Base-by-base conservation (phyloP, 2,329 filamentous ascomycete species). In the Venturia oleaginea region DNA sequence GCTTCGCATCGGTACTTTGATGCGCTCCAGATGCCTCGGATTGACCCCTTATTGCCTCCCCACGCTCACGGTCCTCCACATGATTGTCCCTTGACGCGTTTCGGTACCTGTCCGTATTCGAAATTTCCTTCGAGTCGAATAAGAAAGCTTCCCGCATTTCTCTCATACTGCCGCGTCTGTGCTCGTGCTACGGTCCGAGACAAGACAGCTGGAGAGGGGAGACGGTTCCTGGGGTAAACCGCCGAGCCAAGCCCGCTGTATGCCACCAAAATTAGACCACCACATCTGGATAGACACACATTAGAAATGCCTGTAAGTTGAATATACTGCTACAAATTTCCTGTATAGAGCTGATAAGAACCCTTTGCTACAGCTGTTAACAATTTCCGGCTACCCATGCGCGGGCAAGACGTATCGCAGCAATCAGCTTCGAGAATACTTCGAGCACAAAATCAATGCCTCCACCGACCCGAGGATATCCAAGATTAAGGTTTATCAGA, bases 401-500 rank as follows among this genome's bases (percentile, higher is more conserved):
- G 83, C 84, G 69, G 85, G 85, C 70, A 85, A 87, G 69, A 85
- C 83, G 15, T 77, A 84, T 69, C 83, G 85, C 71, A 81, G 83
- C 67, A 72, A 76, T 54, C 85, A 93, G 74, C 83, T 94, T 13
- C 76, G 86, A 71, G 75, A 81, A 40, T 86, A 86, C 76, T 84
- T 92, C 71, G 73, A 80, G 60, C 76, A 32, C 27, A 57, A 38
- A n/a, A 64, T 81, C 67, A 74, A 71, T 66, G 68, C 71, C 57
- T 74, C 79, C 61, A 69, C 75, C 43, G 79, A 81, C 68, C 76
- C 3, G 79, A 78, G 73, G 73, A 77, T 65, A 73, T 72, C 65
- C 76, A 66, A 61, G 34, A 85, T 90, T 70, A 86, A 86, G 66
- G 80, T 92, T 3, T 87, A 91, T 72, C 83, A 90, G 68, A 84